Base-by-base conservation (phyloP, 2,329 filamentous ascomycete species). In the Domatiomyces catenatus region DNA sequence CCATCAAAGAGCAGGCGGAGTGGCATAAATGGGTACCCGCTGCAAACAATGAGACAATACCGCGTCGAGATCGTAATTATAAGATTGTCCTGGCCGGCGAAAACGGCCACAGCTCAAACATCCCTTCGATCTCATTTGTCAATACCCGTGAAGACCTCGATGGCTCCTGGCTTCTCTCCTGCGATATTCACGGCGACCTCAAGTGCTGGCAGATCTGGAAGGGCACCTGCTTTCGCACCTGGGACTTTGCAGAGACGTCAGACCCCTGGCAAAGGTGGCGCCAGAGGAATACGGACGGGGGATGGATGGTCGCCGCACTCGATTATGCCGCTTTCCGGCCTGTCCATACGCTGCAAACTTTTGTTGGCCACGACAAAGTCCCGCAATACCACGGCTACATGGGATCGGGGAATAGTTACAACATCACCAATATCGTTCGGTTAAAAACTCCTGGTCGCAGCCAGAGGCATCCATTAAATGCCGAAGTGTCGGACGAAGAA, bases 91-190 rank as follows among this genome's bases (percentile, higher is more conserved):
- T 72, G 42, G 59, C 53, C 8, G 69, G 68, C 2, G 19, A 53
- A 18, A 52, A 58, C 8, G 58, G 56, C 7, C 71, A 73, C 58
- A 59, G 58, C 19, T 59, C 64, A 7, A 81, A 82, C 56, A 76
- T 81, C 17, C 79, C 79, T 1, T 69, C 68, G 45, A 68, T 82
- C 18, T 68, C 71, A 0, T 81, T 82, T 59, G 70, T 77, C 53
- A 80, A 80, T 54, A 77, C 69, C 39, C 71, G 72, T 15, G 65
- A 75, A 42, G 77, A 80, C 56, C 68, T 71, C 0, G 65, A 71
- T 22, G 77, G 75, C 4, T 66, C 67, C 48, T 80, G 75, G 73
- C 70, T 82, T 48, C 61, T 77, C 24, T 77, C 75, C 49, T 75
- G 73, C 8, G 75, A 77, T 54, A 79, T 82, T 45, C 60, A 67